Evolutionary conservation across 306 rosid species (phyloP), one percentile per base, ranked within the genome.

Genomic region (Hylodesmum podocarpum): DNA sequence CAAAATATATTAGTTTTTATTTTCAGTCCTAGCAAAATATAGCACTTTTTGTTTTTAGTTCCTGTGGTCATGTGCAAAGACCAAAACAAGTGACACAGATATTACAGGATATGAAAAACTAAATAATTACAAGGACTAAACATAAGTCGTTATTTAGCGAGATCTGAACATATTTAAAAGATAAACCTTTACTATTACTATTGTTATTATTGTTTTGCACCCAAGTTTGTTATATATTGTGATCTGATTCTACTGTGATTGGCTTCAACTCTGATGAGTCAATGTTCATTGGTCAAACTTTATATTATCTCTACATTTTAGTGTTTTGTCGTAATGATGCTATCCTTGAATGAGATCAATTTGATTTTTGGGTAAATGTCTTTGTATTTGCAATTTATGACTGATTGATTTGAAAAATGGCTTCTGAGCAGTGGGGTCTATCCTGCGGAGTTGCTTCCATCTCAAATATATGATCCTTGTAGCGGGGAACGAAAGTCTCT

Each of bases 381-480:
- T 12, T 75, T 70, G 43, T 41, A 28, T 54, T 49, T 49, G 62
- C 57, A 72, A 13, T 59, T 33, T 47, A 70, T 41, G 69, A 24
- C 77, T 77, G 75, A 85, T 65, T 31, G 69, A 53, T 78, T 76
- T 80, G 55, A 68, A 50, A 12, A 34, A 50, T 86, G 79, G 68
- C 50, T 74, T 77, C 37, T 83, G 82, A 70, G 86, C 97, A 91
- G 98, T 64, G 97, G 96, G 39, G 82, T 69, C 37, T 95, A 95
- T 80, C 97, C 99, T 70, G 72, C 81, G 2, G 91, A 89, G 70
- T 83, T 88, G 71, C 80, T 95, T 88, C 97, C 94, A 15, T 84
- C 65, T 78, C 78, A 83, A 79, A 70, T 89, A 19, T 78, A 72
- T 46, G 85, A 76, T 80, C 65, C 80, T 29, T 39, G 43, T 43